Evolutionary conservation across 2,329 filamentous ascomycete species (phyloP).

Genomic region (Pseudodiploospora longispora): DNA sequence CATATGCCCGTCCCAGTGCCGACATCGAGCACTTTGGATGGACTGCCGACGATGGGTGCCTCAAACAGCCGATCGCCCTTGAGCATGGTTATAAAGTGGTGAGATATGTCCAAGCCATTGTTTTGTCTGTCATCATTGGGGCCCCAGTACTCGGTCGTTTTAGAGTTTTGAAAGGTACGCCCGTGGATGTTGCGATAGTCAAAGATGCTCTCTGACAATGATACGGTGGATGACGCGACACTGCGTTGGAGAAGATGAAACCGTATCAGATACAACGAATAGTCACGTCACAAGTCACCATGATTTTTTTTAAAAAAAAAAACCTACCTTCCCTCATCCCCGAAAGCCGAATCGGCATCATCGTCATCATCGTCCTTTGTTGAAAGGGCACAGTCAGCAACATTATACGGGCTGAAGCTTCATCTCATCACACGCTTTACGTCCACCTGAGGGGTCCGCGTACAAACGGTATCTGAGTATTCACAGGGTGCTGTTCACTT

Average conservation of each 20-base stretch:
- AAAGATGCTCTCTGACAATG: conserved; percentile 25
- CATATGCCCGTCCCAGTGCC: conserved; percentile 40
- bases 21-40: conserved; percentile 33
- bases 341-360: conserved; percentile 4
- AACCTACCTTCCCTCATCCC: not conserved
- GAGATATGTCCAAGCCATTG: conserved; percentile 30
- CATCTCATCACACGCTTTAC: not conserved
- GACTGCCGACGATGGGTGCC: conserved; percentile 27
- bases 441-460: not conserved
- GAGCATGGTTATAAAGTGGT: conserved; percentile 25
- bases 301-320: not conserved
- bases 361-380: not conserved
- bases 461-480: conserved; percentile 5
- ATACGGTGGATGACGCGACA: conserved; percentile 12
- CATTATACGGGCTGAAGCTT: not conserved
- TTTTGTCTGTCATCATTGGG: conserved; percentile 32
- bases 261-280: not conserved
- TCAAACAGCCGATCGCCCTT: conserved; percentile 27
- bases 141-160: conserved; percentile 26
- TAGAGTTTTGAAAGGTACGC: conserved; percentile 32
- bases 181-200: conserved; percentile 32
- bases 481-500: not conserved
- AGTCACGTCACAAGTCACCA: not conserved
- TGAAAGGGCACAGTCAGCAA: not conserved
- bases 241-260: not conserved